A percentile compares a stretch with the other conserved stretches of the same genome.
Evolutionary conservation across 345 rosid genomes (phyloP).

Genomic region (Salix caprea): DNA sequence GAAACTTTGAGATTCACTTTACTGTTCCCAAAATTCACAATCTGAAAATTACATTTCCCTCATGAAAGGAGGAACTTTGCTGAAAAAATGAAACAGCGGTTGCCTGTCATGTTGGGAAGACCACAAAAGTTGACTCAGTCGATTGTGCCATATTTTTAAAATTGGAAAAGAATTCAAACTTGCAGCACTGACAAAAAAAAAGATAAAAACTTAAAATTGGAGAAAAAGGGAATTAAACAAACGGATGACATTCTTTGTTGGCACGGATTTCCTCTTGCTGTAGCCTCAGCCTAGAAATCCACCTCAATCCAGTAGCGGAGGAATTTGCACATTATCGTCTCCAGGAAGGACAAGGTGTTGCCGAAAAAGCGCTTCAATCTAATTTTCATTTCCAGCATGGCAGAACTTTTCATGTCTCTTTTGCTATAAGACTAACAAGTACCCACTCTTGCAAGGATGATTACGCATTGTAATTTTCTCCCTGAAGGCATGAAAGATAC

Average conservation of each 20-base stretch:
- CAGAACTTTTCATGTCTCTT: not conserved
- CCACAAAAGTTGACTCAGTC: not conserved
- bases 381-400: not conserved
- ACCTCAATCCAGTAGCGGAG: too few species aligned
- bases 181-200: too few species aligned
- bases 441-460: not conserved
- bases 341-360: not conserved
- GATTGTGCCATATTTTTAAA: too few species aligned
- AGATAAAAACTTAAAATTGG: too few species aligned
- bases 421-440: not conserved
- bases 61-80: not conserved
- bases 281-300: too few species aligned
- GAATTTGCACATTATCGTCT: not conserved
- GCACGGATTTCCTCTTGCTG: too few species aligned
- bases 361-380: not conserved
- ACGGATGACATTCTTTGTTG: too few species aligned
- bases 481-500: fast-evolving
- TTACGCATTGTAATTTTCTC: not conserved
- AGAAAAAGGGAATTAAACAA: too few species aligned
- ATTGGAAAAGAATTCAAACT: too few species aligned
- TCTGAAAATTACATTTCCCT: slow-evolving; percentile 35
- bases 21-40: slow-evolving; percentile 70
- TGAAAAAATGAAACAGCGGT: not conserved
- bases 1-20: slow-evolving; percentile 44
- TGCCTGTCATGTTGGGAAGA: not conserved